Evolutionary conservation across 371 early-diverging fungal species (phyloP).

Genomic region (Chytridiales sp.): DNA sequence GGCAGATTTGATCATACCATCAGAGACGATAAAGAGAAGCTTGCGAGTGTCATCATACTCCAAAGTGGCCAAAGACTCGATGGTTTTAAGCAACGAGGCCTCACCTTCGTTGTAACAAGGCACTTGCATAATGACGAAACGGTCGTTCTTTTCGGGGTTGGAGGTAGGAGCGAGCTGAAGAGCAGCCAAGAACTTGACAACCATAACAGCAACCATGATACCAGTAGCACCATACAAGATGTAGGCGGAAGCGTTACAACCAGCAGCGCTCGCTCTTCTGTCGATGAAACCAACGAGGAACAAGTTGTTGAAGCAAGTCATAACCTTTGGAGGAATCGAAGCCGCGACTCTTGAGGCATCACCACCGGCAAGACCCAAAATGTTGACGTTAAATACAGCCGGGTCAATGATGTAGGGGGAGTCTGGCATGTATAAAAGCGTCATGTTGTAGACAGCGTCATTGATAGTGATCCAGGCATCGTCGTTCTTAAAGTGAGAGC

Average conservation of each 20-base stretch:
- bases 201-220: conserved; percentile 77
- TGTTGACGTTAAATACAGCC: conserved; percentile 1
- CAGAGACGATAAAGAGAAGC: conserved; percentile 84
- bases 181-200: conserved; percentile 92
- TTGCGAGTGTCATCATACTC: conserved; percentile 97
- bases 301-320: conserved; percentile 72
- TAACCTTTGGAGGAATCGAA: conserved; percentile 9
- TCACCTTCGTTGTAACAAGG: conserved; percentile 96
- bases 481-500: conserved; percentile 24
- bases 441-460: conserved; percentile 38
- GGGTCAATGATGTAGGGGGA: conserved; percentile 20
- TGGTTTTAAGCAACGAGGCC: conserved; percentile 75
- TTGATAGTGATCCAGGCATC: conserved; percentile 39
- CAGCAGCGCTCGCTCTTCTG: conserved; percentile 63
- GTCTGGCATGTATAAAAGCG: conserved; percentile 9
- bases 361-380: conserved; percentile 15
- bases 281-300: conserved; percentile 89
- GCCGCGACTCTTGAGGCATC: conserved; percentile 24
- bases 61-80: conserved; percentile 92
- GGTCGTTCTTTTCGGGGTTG: conserved; percentile 80
- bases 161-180: conserved; percentile 41
- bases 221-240: conserved; percentile 74
- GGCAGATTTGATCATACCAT: conserved; percentile 87
- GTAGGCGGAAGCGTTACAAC: conserved; percentile 85
- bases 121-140: conserved; percentile 83